Base-by-base conservation (phyloP, 129 eudicot species). In the Scalesia atractyloides region DNA sequence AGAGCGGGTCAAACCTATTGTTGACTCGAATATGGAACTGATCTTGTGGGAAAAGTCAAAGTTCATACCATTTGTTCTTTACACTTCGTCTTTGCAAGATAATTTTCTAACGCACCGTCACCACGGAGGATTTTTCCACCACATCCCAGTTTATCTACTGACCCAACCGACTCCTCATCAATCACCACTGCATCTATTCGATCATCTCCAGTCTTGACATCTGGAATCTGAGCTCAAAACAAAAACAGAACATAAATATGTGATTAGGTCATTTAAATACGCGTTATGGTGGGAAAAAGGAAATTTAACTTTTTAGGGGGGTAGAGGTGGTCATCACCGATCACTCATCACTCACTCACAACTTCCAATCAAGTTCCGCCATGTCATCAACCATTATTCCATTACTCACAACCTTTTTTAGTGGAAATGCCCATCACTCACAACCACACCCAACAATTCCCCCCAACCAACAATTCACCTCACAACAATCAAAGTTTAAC, bases 131-230 rank as follows among this genome's bases (percentile, higher is more conserved):
- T 66, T 70, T 92, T 92, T 5, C 89, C 94, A 24, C 95, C 98
- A 72, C 79, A 76, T 56, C 98, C 95, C 41, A 59, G 73, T 39
- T 73, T 73, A 62, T 80, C 79, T 19, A 79, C 79, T 18, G 82
- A 76, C 43, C 93, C 97, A 33, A 89, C 86, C 37, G 96, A 86
- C 66, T 87, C 98, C 77, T 89, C 92, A 30, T 92, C 98, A 72
- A 92, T 79, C 44, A 92, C 95, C 33, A 92, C 96, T 12, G 98
- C 96, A 69, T 92, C 98, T 72, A 92, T 84, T 82, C 85, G 84
- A 57, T 92, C 95, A 22, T 75, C 64, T 73, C 96, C 98, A 1
- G 76, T 82, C 81, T 70, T 82, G 14, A 71, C 75, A 74, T 92
- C 98, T 33, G 98, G 98, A 77, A 92, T 88, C 98, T 92, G 53